Base-by-base conservation (phyloP, 192 early-diverging fungal genomes). In the Backusella luteola region DNA sequence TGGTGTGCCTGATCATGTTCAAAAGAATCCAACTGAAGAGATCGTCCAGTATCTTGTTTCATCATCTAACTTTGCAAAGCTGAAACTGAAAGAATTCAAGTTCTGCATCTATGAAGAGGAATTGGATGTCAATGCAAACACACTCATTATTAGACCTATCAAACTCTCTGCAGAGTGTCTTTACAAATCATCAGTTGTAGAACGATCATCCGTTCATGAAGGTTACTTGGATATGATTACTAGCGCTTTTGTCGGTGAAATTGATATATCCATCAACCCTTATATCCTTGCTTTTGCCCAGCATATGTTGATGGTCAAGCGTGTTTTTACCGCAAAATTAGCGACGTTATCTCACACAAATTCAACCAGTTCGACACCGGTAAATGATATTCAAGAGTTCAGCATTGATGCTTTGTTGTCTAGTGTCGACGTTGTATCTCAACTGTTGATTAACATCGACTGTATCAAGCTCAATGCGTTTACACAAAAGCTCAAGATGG, bases 221-320 rank as follows among this genome's bases (percentile, higher is more conserved):
- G 85, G 88, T 2, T 86, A 87, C 44, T 29, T 88, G 46, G 84
- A 90, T 72, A 44, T 84, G 15, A 77, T 84, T 41, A 80, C 80
- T 9, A 81, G 84, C 41, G 49, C 81, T 38, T 77, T 74, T 6
- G 69, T 89, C 11, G 84, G 75, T 17, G 66, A 56, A 4, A 77
- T 83, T 39, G 35, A 76, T 4, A 71, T 88, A 15, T 76, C 81
- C 59, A 79, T 81, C 19, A 87, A 89, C 69, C 89, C 89, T 1
- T 79, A 81, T 6, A 77, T 90, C n/a, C 74, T 90, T 4, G 88
- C 89, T 2, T 88, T 90, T 74, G 84, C 84, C 0, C 73, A 83
- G 42, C 89, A 90, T 74, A 87, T 88, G 76, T 73, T 90, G 8
- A 81, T 80, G 38, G 85, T 90, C 19, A 86, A 90, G 36, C 80